Evolutionary conservation across 345 rosid genomes (phyloP).

Genomic region (Passiflora organensis): DNA sequence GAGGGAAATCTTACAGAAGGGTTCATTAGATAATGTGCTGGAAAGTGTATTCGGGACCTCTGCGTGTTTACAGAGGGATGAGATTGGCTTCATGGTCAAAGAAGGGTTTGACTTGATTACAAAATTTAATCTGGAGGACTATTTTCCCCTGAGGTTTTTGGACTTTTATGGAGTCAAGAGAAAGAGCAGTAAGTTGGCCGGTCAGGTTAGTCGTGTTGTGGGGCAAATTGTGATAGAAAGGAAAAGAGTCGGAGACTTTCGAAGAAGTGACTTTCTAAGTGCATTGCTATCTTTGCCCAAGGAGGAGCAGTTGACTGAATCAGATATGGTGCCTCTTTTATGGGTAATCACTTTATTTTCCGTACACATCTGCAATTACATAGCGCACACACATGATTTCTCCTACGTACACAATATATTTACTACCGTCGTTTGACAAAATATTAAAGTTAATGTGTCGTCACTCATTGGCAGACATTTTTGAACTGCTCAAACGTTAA

Average conservation of each 20-base stretch:
- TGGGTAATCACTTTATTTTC: conserved; percentile 39
- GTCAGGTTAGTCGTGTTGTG: conserved; percentile 34
- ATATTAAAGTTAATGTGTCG: too few species aligned
- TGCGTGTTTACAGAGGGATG: conserved; percentile 10
- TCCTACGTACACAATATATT: too few species aligned
- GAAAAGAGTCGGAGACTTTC: conserved; percentile 5
- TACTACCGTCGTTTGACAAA: too few species aligned
- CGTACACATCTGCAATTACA: too few species aligned
- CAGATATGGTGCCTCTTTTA: conserved; percentile 48
- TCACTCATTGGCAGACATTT: too few species aligned
- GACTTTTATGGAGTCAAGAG: conserved; percentile 59
- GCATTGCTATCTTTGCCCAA: conserved; percentile 50
- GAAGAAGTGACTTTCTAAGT: conserved; percentile 39
- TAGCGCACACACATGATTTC: too few species aligned
- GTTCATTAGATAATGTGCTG: conserved; percentile 42
- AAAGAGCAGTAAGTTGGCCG: conserved; percentile 41
- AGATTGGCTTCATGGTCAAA: conserved; percentile 36
- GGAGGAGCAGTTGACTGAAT: conserved; percentile 42
- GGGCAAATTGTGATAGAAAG: conserved; percentile 40
- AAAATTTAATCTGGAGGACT: conserved; percentile 49
- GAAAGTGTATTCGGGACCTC: conserved; percentile 51
- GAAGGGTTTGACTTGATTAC: conserved; percentile 54
- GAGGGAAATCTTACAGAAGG: conserved; percentile 37
- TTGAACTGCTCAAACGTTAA: too few species aligned
- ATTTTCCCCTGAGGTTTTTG: conserved; percentile 42